Percentiles rank a stretch among this genome's conserved stretches.
phyloP scores from a whole-genome alignment of 305 asterid species.

The Plantago coronopus region DNA sequence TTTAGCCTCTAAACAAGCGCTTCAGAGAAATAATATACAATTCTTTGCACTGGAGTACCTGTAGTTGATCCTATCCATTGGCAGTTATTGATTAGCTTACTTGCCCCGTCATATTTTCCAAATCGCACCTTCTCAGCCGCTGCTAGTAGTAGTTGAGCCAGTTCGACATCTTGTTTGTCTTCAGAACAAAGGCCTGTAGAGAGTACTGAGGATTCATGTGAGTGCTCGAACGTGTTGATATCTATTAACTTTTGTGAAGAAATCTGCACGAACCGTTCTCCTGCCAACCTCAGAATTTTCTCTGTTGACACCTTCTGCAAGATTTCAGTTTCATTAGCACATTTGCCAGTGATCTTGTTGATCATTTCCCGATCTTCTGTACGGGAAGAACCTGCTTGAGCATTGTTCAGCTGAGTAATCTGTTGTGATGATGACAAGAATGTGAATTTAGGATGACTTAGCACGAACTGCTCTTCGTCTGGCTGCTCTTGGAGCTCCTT shows the following conservation, averaged over 20 bases:
- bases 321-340: neutral
- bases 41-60: constrained; percentile 34
- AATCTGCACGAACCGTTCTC: constrained; percentile 30
- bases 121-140: constrained; percentile 29
- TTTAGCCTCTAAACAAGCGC: constrained; percentile 33
- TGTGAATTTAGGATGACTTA: neutral
- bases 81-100: constrained; percentile 24
- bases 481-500: constrained; percentile 4
- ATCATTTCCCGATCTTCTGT: constrained; percentile 4
- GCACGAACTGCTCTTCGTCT: neutral
- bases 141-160: constrained; percentile 33
- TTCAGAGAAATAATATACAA: constrained; percentile 33
- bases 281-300: constrained; percentile 32
- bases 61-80: constrained; percentile 22
- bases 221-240: constrained; percentile 11
- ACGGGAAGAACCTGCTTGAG: neutral
- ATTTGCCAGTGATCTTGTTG: neutral
- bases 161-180: constrained; percentile 35
- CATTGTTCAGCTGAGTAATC: constrained; percentile 2
- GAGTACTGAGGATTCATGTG: constrained; percentile 22
- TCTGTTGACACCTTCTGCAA: constrained; percentile 30
- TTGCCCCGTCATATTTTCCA: constrained; percentile 26
- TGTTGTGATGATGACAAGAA: neutral
- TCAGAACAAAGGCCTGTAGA: constrained; percentile 14
- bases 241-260: constrained; percentile 21